Evolutionary conservation across 1,284 basidiomycete genomes (phyloP).

Genomic region (Cryptococcus sp.): DNA sequence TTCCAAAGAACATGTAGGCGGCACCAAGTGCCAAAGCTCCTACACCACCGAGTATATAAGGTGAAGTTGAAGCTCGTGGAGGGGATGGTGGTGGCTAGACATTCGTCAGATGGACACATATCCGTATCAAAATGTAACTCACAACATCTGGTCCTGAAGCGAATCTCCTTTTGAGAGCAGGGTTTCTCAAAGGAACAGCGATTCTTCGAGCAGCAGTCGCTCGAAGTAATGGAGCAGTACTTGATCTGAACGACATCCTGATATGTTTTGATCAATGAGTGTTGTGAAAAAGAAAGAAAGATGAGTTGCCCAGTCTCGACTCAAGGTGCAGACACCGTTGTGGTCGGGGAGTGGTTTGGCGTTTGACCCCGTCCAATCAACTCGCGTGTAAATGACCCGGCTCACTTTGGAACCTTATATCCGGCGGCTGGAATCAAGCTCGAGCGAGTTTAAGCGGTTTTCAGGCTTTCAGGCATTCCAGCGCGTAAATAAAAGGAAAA

Average conservation of each 20-base stretch:
- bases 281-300: not conserved
- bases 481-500: too few species aligned
- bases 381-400: too few species aligned
- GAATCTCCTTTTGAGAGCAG: constrained; percentile 25
- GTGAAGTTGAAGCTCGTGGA: constrained; percentile 28
- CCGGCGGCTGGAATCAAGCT: too few species aligned
- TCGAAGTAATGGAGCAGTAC: constrained; percentile 21
- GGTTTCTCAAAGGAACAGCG: constrained; percentile 5
- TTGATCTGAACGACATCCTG: not conserved
- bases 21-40: constrained; percentile 38
- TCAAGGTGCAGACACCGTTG: too few species aligned
- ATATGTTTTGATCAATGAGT: not conserved
- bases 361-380: too few species aligned
- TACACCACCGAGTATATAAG: constrained; percentile 33
- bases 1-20: constrained; percentile 45
- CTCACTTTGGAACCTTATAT: too few species aligned
- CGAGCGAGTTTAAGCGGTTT: too few species aligned
- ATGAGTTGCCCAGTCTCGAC: too few species aligned
- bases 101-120: not conserved
- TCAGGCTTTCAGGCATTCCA: too few species aligned
- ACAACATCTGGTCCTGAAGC: constrained; percentile 28
- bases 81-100: constrained; percentile 29
- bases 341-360: too few species aligned
- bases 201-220: constrained; percentile 19
- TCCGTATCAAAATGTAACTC: constrained; percentile 8